Evolutionary conservation across 345 rosid species (phyloP).

Genomic region (Cardamine occulta): DNA sequence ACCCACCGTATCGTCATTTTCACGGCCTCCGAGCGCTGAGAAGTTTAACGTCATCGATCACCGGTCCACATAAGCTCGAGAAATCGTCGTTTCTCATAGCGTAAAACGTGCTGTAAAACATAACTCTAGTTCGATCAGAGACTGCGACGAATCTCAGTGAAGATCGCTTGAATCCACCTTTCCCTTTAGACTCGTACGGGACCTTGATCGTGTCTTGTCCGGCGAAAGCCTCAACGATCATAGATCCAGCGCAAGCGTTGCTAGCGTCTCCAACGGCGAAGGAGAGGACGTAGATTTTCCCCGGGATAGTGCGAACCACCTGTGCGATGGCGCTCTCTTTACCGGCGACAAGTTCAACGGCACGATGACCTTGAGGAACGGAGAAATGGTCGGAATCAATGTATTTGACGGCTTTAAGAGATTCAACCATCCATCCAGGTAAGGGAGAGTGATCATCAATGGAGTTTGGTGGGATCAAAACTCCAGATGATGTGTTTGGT

Average conservation of each 20-base stretch:
- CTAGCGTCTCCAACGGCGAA: constrained; percentile 76
- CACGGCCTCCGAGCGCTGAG: constrained; percentile 51
- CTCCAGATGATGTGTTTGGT: constrained; percentile 70
- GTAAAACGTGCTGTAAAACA: constrained; percentile 77
- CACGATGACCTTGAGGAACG: constrained; percentile 65
- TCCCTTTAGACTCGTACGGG: constrained; percentile 69
- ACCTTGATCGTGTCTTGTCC: constrained; percentile 60
- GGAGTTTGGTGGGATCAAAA: constrained; percentile 71
- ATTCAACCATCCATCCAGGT: constrained; percentile 82
- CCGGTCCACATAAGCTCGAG: constrained; percentile 82
- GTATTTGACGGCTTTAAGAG: constrained; percentile 88
- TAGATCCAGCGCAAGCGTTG: constrained; percentile 69
- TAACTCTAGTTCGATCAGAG: constrained; percentile 55
- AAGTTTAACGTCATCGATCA: constrained; percentile 70
- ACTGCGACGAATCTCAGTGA: constrained; percentile 56
- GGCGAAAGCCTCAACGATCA: constrained; percentile 80
- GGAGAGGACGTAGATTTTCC: constrained; percentile 60
- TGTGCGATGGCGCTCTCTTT: constrained; percentile 84
- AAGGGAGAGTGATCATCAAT: constrained; percentile 78
- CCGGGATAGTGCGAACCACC: constrained; percentile 53
- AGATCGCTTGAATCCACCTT: constrained; percentile 70
- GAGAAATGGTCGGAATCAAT: constrained; percentile 64
- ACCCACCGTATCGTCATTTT: neutral
- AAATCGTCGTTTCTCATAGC: constrained; percentile 71
- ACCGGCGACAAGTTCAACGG: constrained; percentile 76